These are phyloP conservation scores for Tardiomyces digboiensis DNA, from an alignment of 1,139 yeast species.

Conservation along the genomic window DNA sequence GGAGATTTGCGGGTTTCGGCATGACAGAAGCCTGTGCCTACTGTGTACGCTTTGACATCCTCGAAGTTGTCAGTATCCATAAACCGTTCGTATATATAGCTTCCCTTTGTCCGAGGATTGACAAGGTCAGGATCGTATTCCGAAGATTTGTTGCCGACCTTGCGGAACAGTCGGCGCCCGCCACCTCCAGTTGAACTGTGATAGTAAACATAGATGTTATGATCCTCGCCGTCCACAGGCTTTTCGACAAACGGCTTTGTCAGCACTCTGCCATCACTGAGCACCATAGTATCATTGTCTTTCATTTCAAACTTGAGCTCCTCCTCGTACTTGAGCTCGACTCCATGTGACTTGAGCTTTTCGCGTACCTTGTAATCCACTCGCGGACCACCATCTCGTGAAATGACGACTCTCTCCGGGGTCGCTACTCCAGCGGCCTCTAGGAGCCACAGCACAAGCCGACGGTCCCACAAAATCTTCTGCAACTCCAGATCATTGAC, in stretches of 20 bases:
- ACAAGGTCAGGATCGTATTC: constrained; percentile 82
- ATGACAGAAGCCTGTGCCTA: constrained; percentile 84
- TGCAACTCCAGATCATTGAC: constrained; percentile 89
- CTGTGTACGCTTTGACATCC: constrained; percentile 98
- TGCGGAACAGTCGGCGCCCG: constrained; percentile 87
- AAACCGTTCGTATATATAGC: constrained; percentile 86
- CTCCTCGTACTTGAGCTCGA: constrained; percentile 49
- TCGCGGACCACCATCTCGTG: constrained; percentile 95
- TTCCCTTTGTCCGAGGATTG: constrained; percentile 79
- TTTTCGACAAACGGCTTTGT: constrained; percentile 94
- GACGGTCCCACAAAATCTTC: constrained; percentile 92
- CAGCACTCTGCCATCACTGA: constrained; percentile 55
- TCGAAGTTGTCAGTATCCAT: constrained; percentile 98
- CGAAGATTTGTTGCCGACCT: constrained; percentile 94
- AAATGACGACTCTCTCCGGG: constrained; percentile 77
- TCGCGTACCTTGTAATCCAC: constrained; percentile 54
- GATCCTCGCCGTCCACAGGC: constrained; percentile 99
- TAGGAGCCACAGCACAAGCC: constrained; percentile 75
- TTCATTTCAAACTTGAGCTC: constrained; percentile 64
- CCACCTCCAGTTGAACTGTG: constrained; percentile 92
- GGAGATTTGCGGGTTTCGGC: constrained; percentile 99
- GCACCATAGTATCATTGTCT: constrained; percentile 74
- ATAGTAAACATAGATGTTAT: constrained; percentile 90
- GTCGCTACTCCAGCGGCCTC: constrained; percentile 82
- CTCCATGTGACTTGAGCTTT: constrained; percentile 51